Base-by-base conservation (phyloP, 306 rosid genomes). In the Lathyrus oleraceus region DNA sequence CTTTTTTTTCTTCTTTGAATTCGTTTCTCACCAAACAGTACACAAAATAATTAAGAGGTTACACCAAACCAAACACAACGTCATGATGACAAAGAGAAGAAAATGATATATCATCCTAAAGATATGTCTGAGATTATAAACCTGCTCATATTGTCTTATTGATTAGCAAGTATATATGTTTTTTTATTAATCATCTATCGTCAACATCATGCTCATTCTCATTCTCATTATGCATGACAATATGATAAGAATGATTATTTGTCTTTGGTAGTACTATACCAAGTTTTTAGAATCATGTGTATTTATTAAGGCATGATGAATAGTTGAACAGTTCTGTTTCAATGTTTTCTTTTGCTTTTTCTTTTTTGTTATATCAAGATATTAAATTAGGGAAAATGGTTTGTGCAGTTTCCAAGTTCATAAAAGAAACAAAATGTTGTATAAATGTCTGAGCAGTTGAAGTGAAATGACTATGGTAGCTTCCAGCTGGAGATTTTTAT, bases 61-160 rank as follows among this genome's bases (percentile, higher is more conserved):
- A 8, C 47, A 75, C 74, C 78, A 73, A 83, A 71, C 76, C 17
- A 70, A 70, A 70, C 54, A 68, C 32, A 74, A 45, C 65, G 59
- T 77, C 54, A 69, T 61, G 66, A 76, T 53, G 67, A 63, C 49
- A 32, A 51, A 8, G 17, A 51, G 14, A 72, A 39, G 73, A 76
- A 71, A 83, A 76, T 62, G 71, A 76, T 70, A 60, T 57, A 73
- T 61, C 67, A 70, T 61, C 64, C 47, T 54, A 82, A 49, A 79
- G 81, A 81, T 51, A 85, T 74, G 81, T 73, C 77, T 71, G 71
- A 45, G 77, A 77, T 73, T 62, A 73, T 62, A 67, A 79, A 79
- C 62, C 74, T 79, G 79, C 56, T 42, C 56, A 78, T 69, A 77
- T 76, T 76, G 82, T 65, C 74, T 79, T 77, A 82, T 82, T 82